Conservation (phyloP, 768 basidiomycete genomes). For the Gymnopilus dilepis region DNA sequence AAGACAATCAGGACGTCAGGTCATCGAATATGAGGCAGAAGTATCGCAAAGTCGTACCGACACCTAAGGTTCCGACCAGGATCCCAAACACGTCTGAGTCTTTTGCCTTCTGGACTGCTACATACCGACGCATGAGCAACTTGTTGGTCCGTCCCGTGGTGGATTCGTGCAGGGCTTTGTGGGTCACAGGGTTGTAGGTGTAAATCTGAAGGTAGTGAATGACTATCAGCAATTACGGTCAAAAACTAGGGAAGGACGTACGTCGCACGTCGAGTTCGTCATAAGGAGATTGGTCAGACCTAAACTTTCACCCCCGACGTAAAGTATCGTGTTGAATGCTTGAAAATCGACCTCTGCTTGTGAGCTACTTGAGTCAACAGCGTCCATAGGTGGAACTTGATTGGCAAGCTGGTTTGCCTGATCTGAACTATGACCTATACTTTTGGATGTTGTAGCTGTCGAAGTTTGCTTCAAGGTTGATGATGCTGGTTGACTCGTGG, state of each 20-base stretch:
- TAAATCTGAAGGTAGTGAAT: constrained; percentile 56
- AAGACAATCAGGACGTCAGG: too few species aligned
- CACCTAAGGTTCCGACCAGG: constrained; percentile 91
- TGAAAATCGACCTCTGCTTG: constrained; percentile 7
- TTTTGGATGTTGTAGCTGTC: background rate
- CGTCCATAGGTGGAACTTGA: background rate
- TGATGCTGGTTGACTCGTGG: constrained; percentile 11
- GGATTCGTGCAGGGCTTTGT: constrained; percentile 37
- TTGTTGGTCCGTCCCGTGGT: constrained; percentile 73
- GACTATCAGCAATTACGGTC: background rate
- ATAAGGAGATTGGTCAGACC: constrained; percentile 85
- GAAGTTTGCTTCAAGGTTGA: background rate
- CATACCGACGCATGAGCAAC: constrained; percentile 90
- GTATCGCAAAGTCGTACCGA: constrained; percentile 74
- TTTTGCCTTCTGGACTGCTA: constrained; percentile 82
- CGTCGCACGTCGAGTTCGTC: constrained; percentile 72
- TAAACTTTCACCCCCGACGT: constrained; percentile 81
- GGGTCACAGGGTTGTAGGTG: constrained; percentile 70
- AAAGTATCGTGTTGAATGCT: constrained; percentile 41
- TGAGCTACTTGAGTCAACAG: background rate
- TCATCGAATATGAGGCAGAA: too few species aligned
- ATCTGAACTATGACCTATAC: background rate
- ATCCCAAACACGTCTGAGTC: constrained; percentile 96
- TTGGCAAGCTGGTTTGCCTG: background rate
- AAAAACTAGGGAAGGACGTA: constrained; percentile 35